Percentiles rank a stretch among this genome's conserved stretches.
phyloP scores from a whole-genome alignment of 768 basidiomycete species.

The Podaxis mareebaensis region DNA sequence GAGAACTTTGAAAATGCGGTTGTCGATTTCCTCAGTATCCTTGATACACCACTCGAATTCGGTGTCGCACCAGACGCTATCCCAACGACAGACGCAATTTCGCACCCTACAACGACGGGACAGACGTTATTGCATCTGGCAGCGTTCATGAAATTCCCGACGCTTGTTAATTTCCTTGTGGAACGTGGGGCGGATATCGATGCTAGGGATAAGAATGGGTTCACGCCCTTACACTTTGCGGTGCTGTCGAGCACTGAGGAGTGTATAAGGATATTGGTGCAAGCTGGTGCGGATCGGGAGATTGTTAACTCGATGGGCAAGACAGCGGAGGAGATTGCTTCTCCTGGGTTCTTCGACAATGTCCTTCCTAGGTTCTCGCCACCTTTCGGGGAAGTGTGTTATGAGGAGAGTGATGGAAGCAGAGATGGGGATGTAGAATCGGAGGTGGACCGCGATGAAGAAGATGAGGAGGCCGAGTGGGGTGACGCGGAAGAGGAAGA shows the following conservation, averaged over 20 bases:
- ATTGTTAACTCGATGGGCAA: conserved; percentile 73
- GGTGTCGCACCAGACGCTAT: conserved; percentile 38
- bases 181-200: conserved; percentile 76
- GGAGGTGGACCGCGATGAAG: conserved; percentile 60
- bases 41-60: conserved; percentile 63
- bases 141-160: conserved; percentile 71
- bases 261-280: conserved; percentile 68
- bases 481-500: conserved; percentile 20
- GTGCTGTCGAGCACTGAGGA: conserved; percentile 61
- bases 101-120: conserved; percentile 66
- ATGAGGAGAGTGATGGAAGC: conserved; percentile 25
- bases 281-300: conserved; percentile 78
- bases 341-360: conserved; percentile 45
- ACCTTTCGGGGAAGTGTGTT: conserved; percentile 18
- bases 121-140: conserved; percentile 92
- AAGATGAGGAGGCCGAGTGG: conserved; percentile 45
- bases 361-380: conserved; percentile 26
- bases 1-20: conserved; percentile 75
- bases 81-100: conserved; percentile 59
- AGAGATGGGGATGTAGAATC: conserved; percentile 50
- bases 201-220: conserved; percentile 85
- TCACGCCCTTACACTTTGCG: conserved; percentile 87
- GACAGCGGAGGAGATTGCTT: conserved; percentile 62
- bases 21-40: conserved; percentile 75
- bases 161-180: conserved; percentile 72